These are phyloP conservation scores for Citrullus amarus DNA, from an alignment of 306 rosid genomes.

Conservation along the genomic window DNA sequence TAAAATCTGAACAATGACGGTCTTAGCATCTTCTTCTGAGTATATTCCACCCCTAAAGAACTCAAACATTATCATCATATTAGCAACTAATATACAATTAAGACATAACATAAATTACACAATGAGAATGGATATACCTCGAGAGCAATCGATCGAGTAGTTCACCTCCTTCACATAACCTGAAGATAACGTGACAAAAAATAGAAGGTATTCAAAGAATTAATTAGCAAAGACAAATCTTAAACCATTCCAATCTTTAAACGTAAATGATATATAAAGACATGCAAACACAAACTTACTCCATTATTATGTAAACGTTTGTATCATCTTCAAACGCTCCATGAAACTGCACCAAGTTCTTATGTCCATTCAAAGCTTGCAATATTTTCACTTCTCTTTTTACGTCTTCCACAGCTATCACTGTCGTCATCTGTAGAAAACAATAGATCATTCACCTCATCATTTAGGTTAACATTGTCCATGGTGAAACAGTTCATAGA, in stretches of 20 bases:
- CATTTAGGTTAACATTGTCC: no score
- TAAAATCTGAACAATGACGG: slow-evolving; percentile 29
- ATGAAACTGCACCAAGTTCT: slow-evolving; percentile 69
- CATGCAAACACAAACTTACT: slow-evolving; percentile 41
- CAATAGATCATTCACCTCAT: background rate
- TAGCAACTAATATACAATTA: background rate
- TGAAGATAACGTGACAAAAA: slow-evolving; percentile 21
- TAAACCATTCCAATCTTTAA: background rate
- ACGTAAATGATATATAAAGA: background rate
- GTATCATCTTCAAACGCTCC: slow-evolving; percentile 76
- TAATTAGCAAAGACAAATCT: background rate
- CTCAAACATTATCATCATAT: background rate
- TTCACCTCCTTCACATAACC: slow-evolving; percentile 88
- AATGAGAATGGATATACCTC: slow-evolving; percentile 28
- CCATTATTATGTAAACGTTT: slow-evolving; percentile 72
- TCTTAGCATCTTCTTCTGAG: slow-evolving; percentile 31
- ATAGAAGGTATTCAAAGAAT: slow-evolving; percentile 10
- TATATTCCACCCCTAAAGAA: slow-evolving; percentile 59
- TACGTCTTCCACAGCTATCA: slow-evolving; percentile 75
- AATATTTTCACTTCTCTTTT: slow-evolving; percentile 85
- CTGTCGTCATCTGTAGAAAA: slow-evolving; percentile 67
- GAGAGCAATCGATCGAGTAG: slow-evolving; percentile 78
- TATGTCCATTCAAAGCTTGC: slow-evolving; percentile 63
- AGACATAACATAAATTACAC: background rate
- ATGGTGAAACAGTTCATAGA: no score